Percentiles rank a stretch among this genome's conserved stretches.
Evolutionary conservation across 108 stramenopile species (phyloP).

Genomic region (Conticribra weissflogii): DNA sequence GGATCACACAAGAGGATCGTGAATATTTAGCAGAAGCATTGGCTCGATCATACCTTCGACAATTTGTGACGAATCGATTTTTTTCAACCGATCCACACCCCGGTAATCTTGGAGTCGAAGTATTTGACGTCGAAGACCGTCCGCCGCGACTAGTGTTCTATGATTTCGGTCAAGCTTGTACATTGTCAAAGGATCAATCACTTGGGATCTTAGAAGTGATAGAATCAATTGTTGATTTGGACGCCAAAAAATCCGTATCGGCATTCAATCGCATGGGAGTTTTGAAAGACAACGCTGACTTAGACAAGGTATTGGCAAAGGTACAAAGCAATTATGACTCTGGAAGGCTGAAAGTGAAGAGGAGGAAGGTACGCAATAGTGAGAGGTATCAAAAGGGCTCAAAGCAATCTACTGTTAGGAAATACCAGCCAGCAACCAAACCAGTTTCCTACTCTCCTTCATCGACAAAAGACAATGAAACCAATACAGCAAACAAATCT

Average conservation of each 20-base stretch:
- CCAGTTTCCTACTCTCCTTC: conserved; percentile 3
- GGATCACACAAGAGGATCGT: conserved; percentile 66
- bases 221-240: conserved; percentile 81
- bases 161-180: conserved; percentile 89
- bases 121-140: conserved; percentile 48
- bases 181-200: conserved; percentile 64
- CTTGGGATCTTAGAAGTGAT: conserved; percentile 83
- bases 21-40: conserved; percentile 75
- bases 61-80: conserved; percentile 82
- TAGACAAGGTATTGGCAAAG: conserved; percentile 68
- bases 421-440: background rate
- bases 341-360: conserved; percentile 65
- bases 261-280: conserved; percentile 86
- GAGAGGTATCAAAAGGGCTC: conserved; percentile 19
- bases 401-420: conserved; percentile 4
- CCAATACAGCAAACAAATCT: conserved; percentile 5
- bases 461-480: conserved; percentile 16
- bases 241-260: conserved; percentile 70
- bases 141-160: conserved; percentile 78
- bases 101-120: conserved; percentile 84
- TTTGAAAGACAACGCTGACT: conserved; percentile 71
- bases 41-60: conserved; percentile 79
- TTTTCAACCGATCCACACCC: conserved; percentile 89
- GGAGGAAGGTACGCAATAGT: conserved; percentile 37
- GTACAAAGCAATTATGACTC: conserved; percentile 80